Evolutionary conservation across 768 basidiomycete genomes (phyloP), one percentile per base, ranked within the genome.

Genomic region (Cubamyces lactineus): DNA sequence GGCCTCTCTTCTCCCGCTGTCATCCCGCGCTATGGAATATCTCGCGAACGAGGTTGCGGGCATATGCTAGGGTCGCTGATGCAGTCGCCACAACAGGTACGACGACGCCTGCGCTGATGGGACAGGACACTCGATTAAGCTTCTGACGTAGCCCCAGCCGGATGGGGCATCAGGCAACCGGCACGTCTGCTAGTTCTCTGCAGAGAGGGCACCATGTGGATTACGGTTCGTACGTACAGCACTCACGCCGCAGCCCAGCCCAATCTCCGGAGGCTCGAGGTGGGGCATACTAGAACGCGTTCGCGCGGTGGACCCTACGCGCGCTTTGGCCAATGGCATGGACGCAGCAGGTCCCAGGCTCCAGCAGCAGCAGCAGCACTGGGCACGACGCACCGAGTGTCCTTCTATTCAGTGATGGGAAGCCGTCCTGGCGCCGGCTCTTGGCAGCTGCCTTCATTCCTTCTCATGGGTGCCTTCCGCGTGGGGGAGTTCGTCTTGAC

Each of bases 361-460:
- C 19, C 23, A 47, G 12, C 46, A 13, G 23, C 48, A 26, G 12
- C 34, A 34, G 34, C 34, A 34, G 24, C 52, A 23, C 21, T 12
- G 39, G 21, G 39, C 34, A 42, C 52, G 52, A 17, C 52, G 52
- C 52, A 53, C 26, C 40, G 40, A 24, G 19, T 19, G 13, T 13
- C 52, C 21, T 9, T 23, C n/a, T 26, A 43, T 59, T 59, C 49
- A 59, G 41, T 45, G 48, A 30, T 16, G 24, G 54, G 50, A 59
- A 49, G 28, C 49, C 30, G 23, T 8, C 23, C 28, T 43, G 42
- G 41, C 49, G 49, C 57, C 57, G 41, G 49, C n/a, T 24, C 57
- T 59, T 59, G 57, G 57, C 57, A 59, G 57, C 41, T 51, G 49
- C 41, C 49, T 43, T 28, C 34, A 17, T 51, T 16, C 57, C 49